Conservation (phyloP, 768 basidiomycete genomes). For the Phylloporus sp. region DNA sequence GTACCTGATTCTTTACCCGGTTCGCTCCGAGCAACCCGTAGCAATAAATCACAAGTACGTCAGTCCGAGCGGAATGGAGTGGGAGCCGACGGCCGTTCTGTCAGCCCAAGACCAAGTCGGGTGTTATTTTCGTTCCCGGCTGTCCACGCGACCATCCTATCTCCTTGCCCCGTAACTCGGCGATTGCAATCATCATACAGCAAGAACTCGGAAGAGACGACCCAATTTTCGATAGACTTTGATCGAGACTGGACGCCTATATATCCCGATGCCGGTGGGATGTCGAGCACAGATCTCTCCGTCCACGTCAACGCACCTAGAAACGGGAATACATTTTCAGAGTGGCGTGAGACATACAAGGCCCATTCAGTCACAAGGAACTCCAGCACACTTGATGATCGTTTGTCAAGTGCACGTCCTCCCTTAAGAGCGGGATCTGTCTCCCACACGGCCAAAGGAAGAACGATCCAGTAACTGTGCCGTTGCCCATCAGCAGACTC, state of each 20-base stretch:
- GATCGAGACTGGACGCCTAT: no score
- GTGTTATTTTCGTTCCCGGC: background rate
- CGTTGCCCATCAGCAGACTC: conserved; percentile 57
- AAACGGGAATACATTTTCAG: no score
- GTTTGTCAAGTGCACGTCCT: conserved; percentile 21
- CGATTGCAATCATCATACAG: background rate
- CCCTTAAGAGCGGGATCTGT: conserved; percentile 51
- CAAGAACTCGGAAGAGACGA: no score
- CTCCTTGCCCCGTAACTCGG: background rate
- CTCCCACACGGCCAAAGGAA: conserved; percentile 59
- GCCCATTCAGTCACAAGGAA: conserved; percentile 41
- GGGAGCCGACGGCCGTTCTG: background rate
- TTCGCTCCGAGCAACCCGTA: conserved; percentile 17
- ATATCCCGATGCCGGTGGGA: no score
- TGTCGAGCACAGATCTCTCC: no score
- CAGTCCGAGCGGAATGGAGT: conserved; percentile 5
- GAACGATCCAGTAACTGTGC: conserved; percentile 51
- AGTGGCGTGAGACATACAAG: no score
- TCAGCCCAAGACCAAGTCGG: background rate
- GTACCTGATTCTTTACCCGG: conserved; percentile 7
- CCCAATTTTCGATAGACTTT: no score
- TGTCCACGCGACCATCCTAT: background rate
- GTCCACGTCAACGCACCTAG: no score
- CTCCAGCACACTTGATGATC: background rate
- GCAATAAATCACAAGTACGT: background rate